A percentile compares a stretch with the other conserved stretches of the same genome.
Evolutionary conservation across 495 filamentous ascomycete species (phyloP).

Genomic region (Hypoxylon rickii): DNA sequence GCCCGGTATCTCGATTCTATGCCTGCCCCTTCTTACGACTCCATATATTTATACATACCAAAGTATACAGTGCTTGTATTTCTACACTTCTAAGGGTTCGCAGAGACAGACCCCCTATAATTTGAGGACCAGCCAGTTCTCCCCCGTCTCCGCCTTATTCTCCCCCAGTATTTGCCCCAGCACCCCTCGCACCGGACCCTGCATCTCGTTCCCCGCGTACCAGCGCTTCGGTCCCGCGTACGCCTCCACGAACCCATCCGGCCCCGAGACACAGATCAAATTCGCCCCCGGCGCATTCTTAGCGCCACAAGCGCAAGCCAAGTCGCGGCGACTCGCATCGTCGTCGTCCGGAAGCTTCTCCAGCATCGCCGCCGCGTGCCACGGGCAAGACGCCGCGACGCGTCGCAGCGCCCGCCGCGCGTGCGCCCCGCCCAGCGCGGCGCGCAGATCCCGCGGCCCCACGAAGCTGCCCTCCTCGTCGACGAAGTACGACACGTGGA

Average conservation of each 20-base stretch:
- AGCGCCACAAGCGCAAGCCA: conserved; percentile 15
- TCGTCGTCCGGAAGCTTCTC: conserved; percentile 28
- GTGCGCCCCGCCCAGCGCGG: conserved; percentile 11
- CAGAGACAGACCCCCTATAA: no score
- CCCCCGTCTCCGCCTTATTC: conserved; percentile 17
- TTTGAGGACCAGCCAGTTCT: conserved; percentile 57
- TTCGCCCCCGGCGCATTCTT: conserved; percentile 42
- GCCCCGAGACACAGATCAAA: conserved; percentile 80
- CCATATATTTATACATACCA: no score
- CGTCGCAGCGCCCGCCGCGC: background rate
- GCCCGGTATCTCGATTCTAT: no score
- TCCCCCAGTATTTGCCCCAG: conserved; percentile 38
- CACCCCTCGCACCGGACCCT: conserved; percentile 61
- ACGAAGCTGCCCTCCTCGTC: conserved; percentile 77
- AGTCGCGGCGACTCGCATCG: conserved; percentile 12
- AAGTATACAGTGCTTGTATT: no score
- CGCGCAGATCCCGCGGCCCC: conserved; percentile 50
- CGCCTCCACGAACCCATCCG: conserved; percentile 82
- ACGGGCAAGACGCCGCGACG: conserved; percentile 26
- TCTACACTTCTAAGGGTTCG: no score
- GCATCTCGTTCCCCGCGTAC: conserved; percentile 69
- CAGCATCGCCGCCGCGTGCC: conserved; percentile 30
- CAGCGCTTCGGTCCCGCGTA: conserved; percentile 79
- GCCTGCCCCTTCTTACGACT: no score
- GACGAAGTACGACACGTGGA: conserved; percentile 73